Evolutionary conservation across 768 basidiomycete species (phyloP), one percentile per base, ranked within the genome.

Genomic region (Tulasnella sp.): DNA sequence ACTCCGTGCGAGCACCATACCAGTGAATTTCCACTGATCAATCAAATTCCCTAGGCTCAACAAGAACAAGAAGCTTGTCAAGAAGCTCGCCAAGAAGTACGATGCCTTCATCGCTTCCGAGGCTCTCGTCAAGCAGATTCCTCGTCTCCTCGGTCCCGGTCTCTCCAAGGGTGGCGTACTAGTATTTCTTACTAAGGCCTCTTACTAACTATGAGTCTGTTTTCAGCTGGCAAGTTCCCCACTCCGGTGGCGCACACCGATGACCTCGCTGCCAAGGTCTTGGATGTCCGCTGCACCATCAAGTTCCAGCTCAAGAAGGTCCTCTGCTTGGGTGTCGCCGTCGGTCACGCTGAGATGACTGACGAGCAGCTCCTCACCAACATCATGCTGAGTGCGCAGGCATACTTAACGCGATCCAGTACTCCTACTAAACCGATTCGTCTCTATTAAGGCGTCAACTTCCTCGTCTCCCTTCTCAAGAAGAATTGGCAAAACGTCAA

Each of bases 291-390:
- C 80, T 96, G 94, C 76, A 98, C 96, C 76, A 98, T 99, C 88
- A 99, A 98, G 85, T 98, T 98, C 92, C 96, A 98, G 87, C 88
- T 98, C 71, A 98, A 98, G 88, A 95, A 95, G 85, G 97, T 98
- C 74, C 87, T 99, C 72, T 99, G 97, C 84, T 85, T 99, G 84
- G 97, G 95, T 84, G 96, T 98, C 76, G 97, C 97, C 78, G 91
- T 99, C 75, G 97, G 95, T 77, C 95, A 99, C 83, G 86, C 96
- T 81, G 86, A 96, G 81, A 98, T 99, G 95, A 90, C 85, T 73
- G 95, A 98, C 76, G 97, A 99, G 83, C 94, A 98, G 83, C 91
- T 98, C 75, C 86, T 98, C 77, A 91, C 82, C 75, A 99, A 99
- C 83, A 92, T 96, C 84, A 99, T 99, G 97, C 83, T 99, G 79